Percentiles rank a stretch among this genome's conserved stretches.
Evolutionary conservation across 768 basidiomycete genomes (phyloP).

Genomic region (Stropharia rugosoannulata): DNA sequence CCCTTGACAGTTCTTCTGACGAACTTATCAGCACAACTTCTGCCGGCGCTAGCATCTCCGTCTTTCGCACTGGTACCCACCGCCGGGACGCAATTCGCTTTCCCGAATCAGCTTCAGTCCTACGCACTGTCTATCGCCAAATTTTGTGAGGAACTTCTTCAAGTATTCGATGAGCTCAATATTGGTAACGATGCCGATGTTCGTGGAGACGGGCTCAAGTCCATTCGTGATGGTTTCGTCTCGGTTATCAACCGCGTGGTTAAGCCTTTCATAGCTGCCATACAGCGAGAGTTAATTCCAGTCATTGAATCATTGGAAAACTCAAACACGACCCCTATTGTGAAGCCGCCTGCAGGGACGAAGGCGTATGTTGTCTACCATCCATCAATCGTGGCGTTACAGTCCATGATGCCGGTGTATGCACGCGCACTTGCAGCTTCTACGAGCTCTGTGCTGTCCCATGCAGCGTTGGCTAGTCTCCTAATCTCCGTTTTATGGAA

Average conservation of each 20-base stretch:
- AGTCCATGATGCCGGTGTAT: conserved; percentile 61
- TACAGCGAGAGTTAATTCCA: conserved; percentile 61
- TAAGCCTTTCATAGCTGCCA: conserved; percentile 58
- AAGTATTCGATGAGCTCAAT: conserved; percentile 64
- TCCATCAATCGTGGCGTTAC: conserved; percentile 59
- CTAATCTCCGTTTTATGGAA: conserved; percentile 77
- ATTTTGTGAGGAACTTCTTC: conserved; percentile 74
- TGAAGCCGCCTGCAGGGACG: conserved; percentile 27
- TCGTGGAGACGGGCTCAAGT: conserved; percentile 67
- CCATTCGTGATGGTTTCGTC: conserved; percentile 67
- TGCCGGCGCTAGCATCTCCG: conserved; percentile 65
- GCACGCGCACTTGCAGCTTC: conserved; percentile 56
- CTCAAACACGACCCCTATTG: conserved; percentile 27
- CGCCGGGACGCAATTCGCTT: conserved; percentile 48
- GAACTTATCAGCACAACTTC: conserved; percentile 65
- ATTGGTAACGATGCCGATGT: conserved; percentile 61
- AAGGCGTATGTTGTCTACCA: conserved; percentile 42
- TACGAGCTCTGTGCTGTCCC: conserved; percentile 50
- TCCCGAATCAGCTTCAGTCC: conserved; percentile 63
- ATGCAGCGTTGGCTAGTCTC: conserved; percentile 64
- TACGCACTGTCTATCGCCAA: conserved; percentile 69
- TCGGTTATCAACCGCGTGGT: conserved; percentile 68
- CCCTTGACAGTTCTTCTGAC: conserved; percentile 74
- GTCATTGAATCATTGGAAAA: conserved; percentile 63
- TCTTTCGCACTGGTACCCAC: conserved; percentile 53